Evolutionary conservation across 108 stramenopile genomes (phyloP).

Genomic region (Stephanodiscus minutulus): DNA sequence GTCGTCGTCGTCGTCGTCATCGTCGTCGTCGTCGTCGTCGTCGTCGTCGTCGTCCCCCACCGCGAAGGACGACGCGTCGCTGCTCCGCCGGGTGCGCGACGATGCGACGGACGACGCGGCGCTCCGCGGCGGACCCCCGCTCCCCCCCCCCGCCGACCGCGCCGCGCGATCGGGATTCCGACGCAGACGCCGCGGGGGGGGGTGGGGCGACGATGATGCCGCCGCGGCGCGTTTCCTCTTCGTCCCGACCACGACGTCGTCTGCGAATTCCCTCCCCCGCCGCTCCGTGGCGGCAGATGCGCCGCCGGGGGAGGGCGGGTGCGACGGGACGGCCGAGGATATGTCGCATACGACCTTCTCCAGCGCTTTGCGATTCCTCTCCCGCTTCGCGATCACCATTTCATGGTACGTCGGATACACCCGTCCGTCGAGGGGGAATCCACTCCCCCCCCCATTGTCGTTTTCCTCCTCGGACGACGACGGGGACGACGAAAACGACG

Average conservation of each 20-base stretch:
- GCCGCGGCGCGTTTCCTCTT: background rate
- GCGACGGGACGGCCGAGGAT: slow-evolving; percentile 1
- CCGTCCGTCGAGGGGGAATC: slow-evolving; percentile 23
- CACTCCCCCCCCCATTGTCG: background rate
- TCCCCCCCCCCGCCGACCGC: too few relatives aligned
- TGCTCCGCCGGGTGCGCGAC: too few relatives aligned
- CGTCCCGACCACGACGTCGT: background rate
- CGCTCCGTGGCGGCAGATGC: background rate
- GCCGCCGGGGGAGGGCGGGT: too few relatives aligned
- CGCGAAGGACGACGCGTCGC: too few relatives aligned
- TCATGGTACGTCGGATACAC: slow-evolving; percentile 20
- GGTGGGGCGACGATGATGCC: background rate
- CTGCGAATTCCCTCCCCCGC: background rate
- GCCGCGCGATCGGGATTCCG: too few relatives aligned
- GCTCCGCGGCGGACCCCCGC: too few relatives aligned
- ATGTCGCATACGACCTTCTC: slow-evolving; percentile 17
- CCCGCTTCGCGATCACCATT: slow-evolving; percentile 32
- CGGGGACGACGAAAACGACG: slow-evolving; percentile 6
- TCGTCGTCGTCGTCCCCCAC: too few relatives aligned
- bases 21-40: background rate
- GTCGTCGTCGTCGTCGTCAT: background rate
- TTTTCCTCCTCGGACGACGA: background rate
- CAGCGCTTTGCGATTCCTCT: slow-evolving; percentile 8
- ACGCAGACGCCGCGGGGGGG: too few relatives aligned
- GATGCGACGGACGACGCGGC: too few relatives aligned